Percentiles rank a stretch among this genome's conserved stretches.
These are phyloP conservation scores for Phytophthora agathidicida DNA, from an alignment of 352 stramenopile genomes.

Conservation along the genomic window DNA sequence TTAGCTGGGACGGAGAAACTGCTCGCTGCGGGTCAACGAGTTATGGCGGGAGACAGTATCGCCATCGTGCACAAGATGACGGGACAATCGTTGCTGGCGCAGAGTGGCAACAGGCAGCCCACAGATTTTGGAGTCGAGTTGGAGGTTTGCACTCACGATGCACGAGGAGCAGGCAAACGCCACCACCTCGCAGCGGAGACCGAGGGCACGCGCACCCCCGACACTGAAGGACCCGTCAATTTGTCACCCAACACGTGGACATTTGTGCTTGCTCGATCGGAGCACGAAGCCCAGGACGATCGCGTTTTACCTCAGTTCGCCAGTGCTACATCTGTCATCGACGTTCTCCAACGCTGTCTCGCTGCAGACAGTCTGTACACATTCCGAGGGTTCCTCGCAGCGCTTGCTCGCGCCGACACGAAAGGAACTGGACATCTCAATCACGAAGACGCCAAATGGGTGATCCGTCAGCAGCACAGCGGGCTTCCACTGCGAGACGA, in stretches of 20 bases:
- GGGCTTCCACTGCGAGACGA: constrained; percentile 70
- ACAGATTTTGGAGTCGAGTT: constrained; percentile 85
- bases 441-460: constrained; percentile 72
- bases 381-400: constrained; percentile 58
- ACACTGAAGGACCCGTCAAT: constrained; percentile 64
- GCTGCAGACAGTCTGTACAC: constrained; percentile 63
- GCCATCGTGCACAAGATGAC: constrained; percentile 89
- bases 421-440: constrained; percentile 62
- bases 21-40: constrained; percentile 53
- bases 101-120: constrained; percentile 64
- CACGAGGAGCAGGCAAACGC: constrained; percentile 61
- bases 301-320: constrained; percentile 51
- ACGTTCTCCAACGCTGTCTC: constrained; percentile 62
- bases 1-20: constrained; percentile 70
- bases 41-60: constrained; percentile 55
- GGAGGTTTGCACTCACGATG: constrained; percentile 60
- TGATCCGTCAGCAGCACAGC: constrained; percentile 51
- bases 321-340: constrained; percentile 43
- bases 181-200: constrained; percentile 74
- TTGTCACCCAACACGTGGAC: constrained; percentile 69
- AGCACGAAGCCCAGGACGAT: constrained; percentile 51
- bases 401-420: constrained; percentile 45
- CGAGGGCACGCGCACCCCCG: constrained; percentile 59
- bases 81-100: constrained; percentile 57
- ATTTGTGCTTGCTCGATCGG: constrained; percentile 53